phyloP scores from a whole-genome alignment of 768 basidiomycete genomes.

The Lactarius trivialis region DNA sequence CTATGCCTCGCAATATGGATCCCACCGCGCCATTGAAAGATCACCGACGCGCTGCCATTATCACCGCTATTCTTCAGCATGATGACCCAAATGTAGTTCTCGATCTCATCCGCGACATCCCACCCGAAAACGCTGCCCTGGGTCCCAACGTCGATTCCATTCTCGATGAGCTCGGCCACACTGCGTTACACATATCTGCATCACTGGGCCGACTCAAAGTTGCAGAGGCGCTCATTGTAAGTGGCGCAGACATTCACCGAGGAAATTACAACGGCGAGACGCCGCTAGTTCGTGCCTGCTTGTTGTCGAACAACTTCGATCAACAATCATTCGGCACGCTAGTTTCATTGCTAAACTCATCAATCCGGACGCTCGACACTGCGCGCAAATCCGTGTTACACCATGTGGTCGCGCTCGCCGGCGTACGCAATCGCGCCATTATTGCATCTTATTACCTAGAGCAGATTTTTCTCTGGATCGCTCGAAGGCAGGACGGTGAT shows the following conservation, averaged over 20 bases:
- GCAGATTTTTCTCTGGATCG: slow-evolving; percentile 81
- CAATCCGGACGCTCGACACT: slow-evolving; percentile 85
- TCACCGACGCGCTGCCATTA: slow-evolving; percentile 52
- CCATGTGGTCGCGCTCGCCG: slow-evolving; percentile 86
- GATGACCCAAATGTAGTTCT: slow-evolving; percentile 62
- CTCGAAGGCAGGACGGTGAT: slow-evolving; percentile 65
- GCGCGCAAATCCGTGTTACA: slow-evolving; percentile 83
- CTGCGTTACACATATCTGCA: slow-evolving; percentile 88
- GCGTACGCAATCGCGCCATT: slow-evolving; percentile 79
- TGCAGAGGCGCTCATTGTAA: slow-evolving; percentile 61
- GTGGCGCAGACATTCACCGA: slow-evolving; percentile 82
- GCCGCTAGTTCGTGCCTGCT: slow-evolving; percentile 83
- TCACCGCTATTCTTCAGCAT: slow-evolving; percentile 59
- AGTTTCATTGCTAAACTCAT: slow-evolving; percentile 56
- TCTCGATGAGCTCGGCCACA: slow-evolving; percentile 92
- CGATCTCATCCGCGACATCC: slow-evolving; percentile 58
- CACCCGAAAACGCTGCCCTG: slow-evolving; percentile 35
- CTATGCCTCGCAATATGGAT: slow-evolving; percentile 46
- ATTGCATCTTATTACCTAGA: slow-evolving; percentile 90
- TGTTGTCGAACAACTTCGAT: slow-evolving; percentile 83
- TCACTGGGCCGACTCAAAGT: slow-evolving; percentile 69
- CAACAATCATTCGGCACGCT: slow-evolving; percentile 65
- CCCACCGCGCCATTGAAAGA: slow-evolving; percentile 42
- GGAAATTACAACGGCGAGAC: slow-evolving; percentile 96
- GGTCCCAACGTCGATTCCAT: slow-evolving; percentile 67